Conservation (phyloP, 1,139 yeast species). For the Magnusiomyces paraingens region DNA sequence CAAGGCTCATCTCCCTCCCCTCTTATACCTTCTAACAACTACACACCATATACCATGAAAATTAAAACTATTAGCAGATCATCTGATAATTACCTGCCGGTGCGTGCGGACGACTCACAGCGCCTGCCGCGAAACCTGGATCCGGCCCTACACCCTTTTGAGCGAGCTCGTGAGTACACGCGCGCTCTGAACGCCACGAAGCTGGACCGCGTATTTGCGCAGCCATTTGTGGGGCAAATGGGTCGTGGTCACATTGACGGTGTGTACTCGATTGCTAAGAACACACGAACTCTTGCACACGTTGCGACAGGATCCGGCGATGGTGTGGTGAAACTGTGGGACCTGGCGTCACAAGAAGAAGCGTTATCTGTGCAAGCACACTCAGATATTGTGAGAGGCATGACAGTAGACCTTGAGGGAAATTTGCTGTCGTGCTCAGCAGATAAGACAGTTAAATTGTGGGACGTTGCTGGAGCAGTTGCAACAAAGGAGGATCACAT, state of each 20-base stretch:
- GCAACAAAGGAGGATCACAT: not conserved
- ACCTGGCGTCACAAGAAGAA: slow-evolving; percentile 67
- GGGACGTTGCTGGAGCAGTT: slow-evolving; percentile 43
- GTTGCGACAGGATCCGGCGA: slow-evolving; percentile 93
- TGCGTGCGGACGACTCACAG: slow-evolving; percentile 80
- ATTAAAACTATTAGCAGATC: slow-evolving; percentile 88
- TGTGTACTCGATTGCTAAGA: slow-evolving; percentile 81
- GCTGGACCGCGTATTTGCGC: slow-evolving; percentile 93
- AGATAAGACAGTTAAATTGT: slow-evolving; percentile 81
- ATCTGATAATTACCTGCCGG: slow-evolving; percentile 87
- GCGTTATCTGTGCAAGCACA: slow-evolving; percentile 78
- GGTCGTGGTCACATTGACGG: slow-evolving; percentile 97
- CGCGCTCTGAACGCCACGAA: slow-evolving; percentile 93
- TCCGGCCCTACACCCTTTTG: slow-evolving; percentile 95
- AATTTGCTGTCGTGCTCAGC: slow-evolving; percentile 79
- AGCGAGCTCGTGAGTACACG: slow-evolving; percentile 93
- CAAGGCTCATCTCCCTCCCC: too few relatives aligned
- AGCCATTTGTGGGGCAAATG: slow-evolving; percentile 91
- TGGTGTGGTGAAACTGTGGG: slow-evolving; percentile 93
- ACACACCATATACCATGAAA: slow-evolving; percentile 41
- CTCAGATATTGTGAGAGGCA: slow-evolving; percentile 82
- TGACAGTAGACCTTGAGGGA: slow-evolving; percentile 68
- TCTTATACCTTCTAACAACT: too few relatives aligned
- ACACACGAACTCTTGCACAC: slow-evolving; percentile 60
- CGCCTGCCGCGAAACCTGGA: slow-evolving; percentile 83